Percentiles rank a stretch among this genome's conserved stretches.
phyloP scores from a whole-genome alignment of 768 basidiomycete species.

The Suillus cothurnatus region DNA sequence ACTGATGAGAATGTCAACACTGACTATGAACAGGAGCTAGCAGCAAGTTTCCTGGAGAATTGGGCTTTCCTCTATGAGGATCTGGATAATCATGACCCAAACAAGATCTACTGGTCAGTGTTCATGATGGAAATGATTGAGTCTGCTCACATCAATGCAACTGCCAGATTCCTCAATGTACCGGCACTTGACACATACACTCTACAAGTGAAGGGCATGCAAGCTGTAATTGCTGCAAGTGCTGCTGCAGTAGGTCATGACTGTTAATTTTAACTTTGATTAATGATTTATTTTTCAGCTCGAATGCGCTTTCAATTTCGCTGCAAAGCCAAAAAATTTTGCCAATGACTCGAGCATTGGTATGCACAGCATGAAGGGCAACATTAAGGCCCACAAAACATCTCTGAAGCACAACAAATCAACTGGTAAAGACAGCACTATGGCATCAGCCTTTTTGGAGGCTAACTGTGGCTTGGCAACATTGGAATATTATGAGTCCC shows the following conservation, averaged over 20 bases:
- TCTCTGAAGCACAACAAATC: not conserved
- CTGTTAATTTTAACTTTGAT: not conserved
- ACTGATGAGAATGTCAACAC: not conserved
- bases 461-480: not conserved
- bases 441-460: not conserved
- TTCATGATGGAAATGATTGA: slow-evolving; percentile 12
- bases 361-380: too few species aligned
- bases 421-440: not conserved
- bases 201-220: slow-evolving; percentile 1
- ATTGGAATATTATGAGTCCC: not conserved
- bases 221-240: slow-evolving; percentile 8
- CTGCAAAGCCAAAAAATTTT: not conserved
- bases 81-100: not conserved
- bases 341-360: too few species aligned
- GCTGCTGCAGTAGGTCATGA: slow-evolving; percentile 8
- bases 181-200: not conserved
- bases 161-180: slow-evolving; percentile 2
- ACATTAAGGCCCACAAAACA: too few species aligned
- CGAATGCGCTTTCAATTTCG: slow-evolving; percentile 6
- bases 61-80: slow-evolving; percentile 12
- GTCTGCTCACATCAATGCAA: slow-evolving; percentile 4
- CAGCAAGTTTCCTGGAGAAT: not conserved
- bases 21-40: too few species aligned
- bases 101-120: not conserved
- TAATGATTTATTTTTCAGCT: slow-evolving; percentile 8